Evolutionary conservation across 108 stramenopile species (phyloP), one percentile per base, ranked within the genome.

Genomic region (Discostella stelligeroides): DNA sequence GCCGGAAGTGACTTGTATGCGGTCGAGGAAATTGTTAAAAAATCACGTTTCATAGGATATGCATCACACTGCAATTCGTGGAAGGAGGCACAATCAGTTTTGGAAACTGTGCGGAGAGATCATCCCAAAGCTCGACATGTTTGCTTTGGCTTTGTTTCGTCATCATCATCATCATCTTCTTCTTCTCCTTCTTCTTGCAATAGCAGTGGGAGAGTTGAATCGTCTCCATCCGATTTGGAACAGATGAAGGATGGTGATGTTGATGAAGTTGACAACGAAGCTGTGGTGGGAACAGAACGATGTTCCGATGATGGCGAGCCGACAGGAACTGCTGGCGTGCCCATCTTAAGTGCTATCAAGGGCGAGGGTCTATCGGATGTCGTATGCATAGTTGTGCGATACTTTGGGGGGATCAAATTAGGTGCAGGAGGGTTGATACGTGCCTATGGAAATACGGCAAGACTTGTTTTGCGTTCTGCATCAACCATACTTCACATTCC

Each of bases 381-480:
- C n/a, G 56, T 95, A 0, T 90, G 89, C 47, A 75, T 89, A 1
- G 87, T 95, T 0, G 89, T 95, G 10, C 68, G 94, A 65, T 95
- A 95, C 66, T 95, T 73, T 70, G 92, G 90, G 8, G 94, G 94
- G 5, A 84, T 92, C 57, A 91, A 91, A 78, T 61, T 95, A 20
- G 94, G 94, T 17, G 88, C 94, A 27, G 94, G 91, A 17, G 91
- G 94, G 0, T 65, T 95, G 47, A 95, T 95, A 66, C 88, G 94
- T 49, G 91, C 91, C 30, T 95, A 92, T 65, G 91, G 94, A 9
- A 85, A 76, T 28, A 62, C 89, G 5, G 91, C 91, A 2, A 66
- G 94, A 24, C 72, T 70, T 47, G 89, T 83, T 0, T 61, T 92
- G 17, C 83, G 85, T 0, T 88, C 83, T 38, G 79, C 88, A 7